Conservation (phyloP, 2,329 filamentous ascomycete genomes). For the Penicillium verrucosum region DNA sequence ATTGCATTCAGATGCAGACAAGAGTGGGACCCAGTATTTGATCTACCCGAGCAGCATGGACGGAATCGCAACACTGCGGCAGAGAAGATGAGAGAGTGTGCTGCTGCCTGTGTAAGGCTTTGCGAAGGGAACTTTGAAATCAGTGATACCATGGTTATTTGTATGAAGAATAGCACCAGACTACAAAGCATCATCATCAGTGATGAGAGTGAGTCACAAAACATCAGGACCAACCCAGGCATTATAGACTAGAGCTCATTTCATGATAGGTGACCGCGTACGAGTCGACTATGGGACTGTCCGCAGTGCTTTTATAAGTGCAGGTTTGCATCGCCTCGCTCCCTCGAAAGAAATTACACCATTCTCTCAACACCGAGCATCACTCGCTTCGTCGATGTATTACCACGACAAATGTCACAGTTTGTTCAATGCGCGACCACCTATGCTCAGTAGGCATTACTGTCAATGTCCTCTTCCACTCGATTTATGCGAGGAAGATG, state of each 20-base stretch:
- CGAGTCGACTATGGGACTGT: neutral
- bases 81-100: slow-evolving; percentile 1
- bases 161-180: slow-evolving; percentile 3
- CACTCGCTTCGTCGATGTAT: neutral
- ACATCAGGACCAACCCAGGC: neutral
- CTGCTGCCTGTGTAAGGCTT: neutral
- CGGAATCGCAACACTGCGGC: neutral
- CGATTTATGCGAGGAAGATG: neutral
- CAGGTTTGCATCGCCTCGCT: neutral
- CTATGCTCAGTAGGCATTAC: neutral
- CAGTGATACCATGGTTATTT: slow-evolving; percentile 1
- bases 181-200: neutral
- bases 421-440: neutral
- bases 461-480: neutral
- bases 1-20: slow-evolving; percentile 1
- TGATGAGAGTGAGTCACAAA: neutral
- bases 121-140: neutral
- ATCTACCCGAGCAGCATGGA: neutral
- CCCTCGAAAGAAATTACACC: neutral
- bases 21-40: neutral
- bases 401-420: neutral
- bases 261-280: neutral
- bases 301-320: neutral
- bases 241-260: neutral
- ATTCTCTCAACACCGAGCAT: neutral